A percentile compares a stretch with the other conserved stretches of the same genome.
Conservation (phyloP, 2,329 filamentous ascomycete species). For the Fusarium oxysporum region DNA sequence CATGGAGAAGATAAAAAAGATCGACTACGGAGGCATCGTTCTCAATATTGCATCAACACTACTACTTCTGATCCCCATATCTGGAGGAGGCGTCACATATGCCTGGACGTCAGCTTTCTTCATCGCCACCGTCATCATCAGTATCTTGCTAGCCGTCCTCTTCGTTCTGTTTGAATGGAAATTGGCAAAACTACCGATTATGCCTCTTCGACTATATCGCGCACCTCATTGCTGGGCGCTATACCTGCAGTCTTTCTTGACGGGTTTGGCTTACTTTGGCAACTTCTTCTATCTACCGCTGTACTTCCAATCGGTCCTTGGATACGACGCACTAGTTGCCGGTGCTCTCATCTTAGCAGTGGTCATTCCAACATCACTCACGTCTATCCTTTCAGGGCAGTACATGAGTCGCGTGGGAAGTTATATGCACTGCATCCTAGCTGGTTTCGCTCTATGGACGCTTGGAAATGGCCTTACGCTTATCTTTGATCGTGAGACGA, state of each 20-base stretch:
- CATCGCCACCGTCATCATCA: not conserved
- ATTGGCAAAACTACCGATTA: not conserved
- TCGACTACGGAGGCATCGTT: not conserved
- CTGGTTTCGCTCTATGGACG: constrained; percentile 2
- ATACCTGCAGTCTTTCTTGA: not conserved
- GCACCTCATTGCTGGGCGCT: not conserved
- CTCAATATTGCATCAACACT: not conserved
- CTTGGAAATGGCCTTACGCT: not conserved
- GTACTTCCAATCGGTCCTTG: not conserved
- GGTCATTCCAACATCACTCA: not conserved
- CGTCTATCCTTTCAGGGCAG: not conserved
- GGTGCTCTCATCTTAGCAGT: not conserved
- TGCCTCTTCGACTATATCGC: not conserved
- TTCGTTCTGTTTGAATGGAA: not conserved
- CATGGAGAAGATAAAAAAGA: not conserved
- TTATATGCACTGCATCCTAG: not conserved
- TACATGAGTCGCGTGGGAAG: constrained; percentile 2
- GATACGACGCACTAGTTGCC: not conserved
- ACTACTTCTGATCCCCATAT: not conserved
- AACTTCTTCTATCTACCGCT: not conserved
- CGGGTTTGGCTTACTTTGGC: not conserved
- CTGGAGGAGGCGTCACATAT: not conserved
- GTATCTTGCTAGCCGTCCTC: not conserved
- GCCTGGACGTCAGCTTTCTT: not conserved
- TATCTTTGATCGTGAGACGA: not conserved